Conservation (phyloP, 2,329 filamentous ascomycete species). For the Exophiala oligosperma region DNA sequence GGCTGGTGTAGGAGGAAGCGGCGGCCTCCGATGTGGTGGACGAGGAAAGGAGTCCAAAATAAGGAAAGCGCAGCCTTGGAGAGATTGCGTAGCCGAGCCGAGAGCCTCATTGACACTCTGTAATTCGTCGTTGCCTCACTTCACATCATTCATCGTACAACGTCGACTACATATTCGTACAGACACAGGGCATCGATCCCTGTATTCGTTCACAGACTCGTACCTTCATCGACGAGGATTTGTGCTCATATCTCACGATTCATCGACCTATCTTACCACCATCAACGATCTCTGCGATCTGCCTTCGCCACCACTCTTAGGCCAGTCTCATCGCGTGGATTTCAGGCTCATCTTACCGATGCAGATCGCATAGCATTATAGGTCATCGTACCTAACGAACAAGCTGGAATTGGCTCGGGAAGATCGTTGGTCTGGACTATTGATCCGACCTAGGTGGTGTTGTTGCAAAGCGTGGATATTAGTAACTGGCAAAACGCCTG, state of each 20-base stretch:
- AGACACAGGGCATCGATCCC: not conserved
- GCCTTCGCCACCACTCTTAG: too few relatives aligned
- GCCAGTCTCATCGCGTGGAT: too few relatives aligned
- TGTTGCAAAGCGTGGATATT: too few relatives aligned
- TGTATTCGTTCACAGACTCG: not conserved
- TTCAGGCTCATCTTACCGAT: too few relatives aligned
- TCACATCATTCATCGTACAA: not conserved
- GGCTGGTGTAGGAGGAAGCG: conserved; percentile 14
- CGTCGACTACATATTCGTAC: not conserved
- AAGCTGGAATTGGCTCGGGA: too few relatives aligned
- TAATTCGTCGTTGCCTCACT: not conserved
- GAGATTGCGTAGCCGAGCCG: not conserved
- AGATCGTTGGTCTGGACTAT: too few relatives aligned
- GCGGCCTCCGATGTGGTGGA: conserved; percentile 21
- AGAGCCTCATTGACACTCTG: not conserved
- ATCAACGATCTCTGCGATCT: too few relatives aligned
- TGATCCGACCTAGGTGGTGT: too few relatives aligned
- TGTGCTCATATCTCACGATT: not conserved
- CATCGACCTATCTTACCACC: too few relatives aligned
- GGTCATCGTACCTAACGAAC: too few relatives aligned
- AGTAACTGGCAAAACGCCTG: too few relatives aligned
- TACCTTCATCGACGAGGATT: not conserved
- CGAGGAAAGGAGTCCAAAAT: conserved; percentile 1
- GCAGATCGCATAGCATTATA: too few relatives aligned
- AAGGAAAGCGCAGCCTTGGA: conserved; percentile 20